Conservation (phyloP, 768 basidiomycete species). For the Suillus occidentalis region DNA sequence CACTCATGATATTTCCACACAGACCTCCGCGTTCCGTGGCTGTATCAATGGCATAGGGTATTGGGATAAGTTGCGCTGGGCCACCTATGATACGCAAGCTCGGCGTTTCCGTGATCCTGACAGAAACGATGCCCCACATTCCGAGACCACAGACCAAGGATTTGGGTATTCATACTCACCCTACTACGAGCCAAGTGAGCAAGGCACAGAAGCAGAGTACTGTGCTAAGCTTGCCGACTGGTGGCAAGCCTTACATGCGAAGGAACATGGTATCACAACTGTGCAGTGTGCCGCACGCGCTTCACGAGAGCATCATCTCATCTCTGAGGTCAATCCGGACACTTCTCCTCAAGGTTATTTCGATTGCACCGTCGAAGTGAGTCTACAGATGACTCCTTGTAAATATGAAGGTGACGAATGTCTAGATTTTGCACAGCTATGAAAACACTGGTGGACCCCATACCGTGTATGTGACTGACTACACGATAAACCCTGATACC, state of each 20-base stretch:
- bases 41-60: constrained; percentile 44
- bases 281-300: constrained; percentile 13
- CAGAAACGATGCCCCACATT: constrained; percentile 37
- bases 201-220: constrained; percentile 40
- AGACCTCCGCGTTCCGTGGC: constrained; percentile 38
- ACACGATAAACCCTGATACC: constrained; percentile 45
- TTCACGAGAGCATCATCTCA: constrained; percentile 43
- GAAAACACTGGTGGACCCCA: constrained; percentile 38
- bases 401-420: not conserved
- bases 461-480: constrained; percentile 66
- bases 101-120: constrained; percentile 40
- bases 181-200: constrained; percentile 41
- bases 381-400: constrained; percentile 9
- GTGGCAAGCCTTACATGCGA: constrained; percentile 43
- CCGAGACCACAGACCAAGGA: constrained; percentile 31
- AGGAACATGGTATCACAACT: constrained; percentile 16
- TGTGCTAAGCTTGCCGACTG: constrained; percentile 47
- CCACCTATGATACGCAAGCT: constrained; percentile 44
- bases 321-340: constrained; percentile 50
- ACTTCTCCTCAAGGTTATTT: constrained; percentile 52
- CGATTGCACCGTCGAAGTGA: constrained; percentile 63
- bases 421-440: constrained; percentile 50
- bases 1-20: not conserved
- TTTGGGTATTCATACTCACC: constrained; percentile 43
- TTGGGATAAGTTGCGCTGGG: constrained; percentile 51